These are phyloP conservation scores for Quercus bicolor DNA, from an alignment of 306 rosid species.

Conservation along the genomic window DNA sequence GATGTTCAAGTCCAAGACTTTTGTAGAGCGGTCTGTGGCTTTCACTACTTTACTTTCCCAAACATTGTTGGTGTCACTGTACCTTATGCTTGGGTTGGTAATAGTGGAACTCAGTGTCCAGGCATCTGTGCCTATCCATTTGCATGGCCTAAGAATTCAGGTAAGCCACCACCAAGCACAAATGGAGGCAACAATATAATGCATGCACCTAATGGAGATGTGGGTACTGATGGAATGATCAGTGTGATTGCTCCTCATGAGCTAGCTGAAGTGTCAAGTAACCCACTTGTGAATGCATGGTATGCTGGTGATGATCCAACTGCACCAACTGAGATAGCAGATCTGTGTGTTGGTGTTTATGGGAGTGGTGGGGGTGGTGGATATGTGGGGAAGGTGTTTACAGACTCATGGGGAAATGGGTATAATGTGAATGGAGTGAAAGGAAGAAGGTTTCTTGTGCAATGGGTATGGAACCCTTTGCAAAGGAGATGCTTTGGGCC, in stretches of 20 bases:
- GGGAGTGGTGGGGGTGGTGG: constrained; percentile 61
- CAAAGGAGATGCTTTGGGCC: constrained; percentile 54
- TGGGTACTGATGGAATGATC: constrained; percentile 49
- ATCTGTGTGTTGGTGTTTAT: constrained; percentile 50
- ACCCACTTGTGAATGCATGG: constrained; percentile 57
- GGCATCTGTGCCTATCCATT: constrained; percentile 61
- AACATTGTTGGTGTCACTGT: constrained; percentile 41
- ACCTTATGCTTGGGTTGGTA: constrained; percentile 53
- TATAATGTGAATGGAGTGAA: constrained; percentile 44
- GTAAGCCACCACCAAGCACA: constrained; percentile 23
- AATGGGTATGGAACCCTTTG: constrained; percentile 54
- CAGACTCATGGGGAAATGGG: constrained; percentile 40
- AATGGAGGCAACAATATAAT: constrained; percentile 29
- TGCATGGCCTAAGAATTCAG: constrained; percentile 38
- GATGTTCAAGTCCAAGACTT: constrained; percentile 53
- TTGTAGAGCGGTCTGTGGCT: constrained; percentile 57
- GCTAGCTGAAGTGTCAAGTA: constrained; percentile 49
- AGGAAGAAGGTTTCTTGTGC: constrained; percentile 47
- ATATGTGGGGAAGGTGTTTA: constrained; percentile 40
- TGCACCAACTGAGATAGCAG: constrained; percentile 58
- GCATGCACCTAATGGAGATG: constrained; percentile 46
- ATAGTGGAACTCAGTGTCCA: constrained; percentile 51
- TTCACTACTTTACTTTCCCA: constrained; percentile 60
- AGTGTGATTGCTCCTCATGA: constrained; percentile 59
- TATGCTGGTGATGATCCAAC: constrained; percentile 56